phyloP scores from a whole-genome alignment of 176 grass and related monocot species.

The Eleusine coracana region DNA sequence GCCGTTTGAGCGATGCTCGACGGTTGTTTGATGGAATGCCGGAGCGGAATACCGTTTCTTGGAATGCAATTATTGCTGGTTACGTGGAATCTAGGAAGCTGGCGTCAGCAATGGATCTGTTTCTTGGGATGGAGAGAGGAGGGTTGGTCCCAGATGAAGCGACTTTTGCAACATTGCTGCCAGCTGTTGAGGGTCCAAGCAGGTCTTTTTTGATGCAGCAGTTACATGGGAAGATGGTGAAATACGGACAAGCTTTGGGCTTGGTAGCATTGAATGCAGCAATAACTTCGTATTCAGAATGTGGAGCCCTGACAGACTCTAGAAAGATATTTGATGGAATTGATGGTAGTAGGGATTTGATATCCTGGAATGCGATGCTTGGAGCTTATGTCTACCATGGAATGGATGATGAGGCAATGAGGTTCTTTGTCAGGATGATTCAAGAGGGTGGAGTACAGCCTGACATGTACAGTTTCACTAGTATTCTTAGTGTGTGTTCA shows the following conservation, averaged over 20 bases:
- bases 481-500: constrained; percentile 52
- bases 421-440: constrained; percentile 56
- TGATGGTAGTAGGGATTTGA: constrained; percentile 47
- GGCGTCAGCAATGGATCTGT: background rate
- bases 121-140: constrained; percentile 50
- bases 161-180: constrained; percentile 54
- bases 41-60: constrained; percentile 51
- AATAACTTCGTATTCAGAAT: constrained; percentile 54
- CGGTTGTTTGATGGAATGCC: constrained; percentile 57
- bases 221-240: constrained; percentile 59
- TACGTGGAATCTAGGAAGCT: constrained; percentile 2
- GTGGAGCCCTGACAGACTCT: constrained; percentile 37
- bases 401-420: constrained; percentile 18
- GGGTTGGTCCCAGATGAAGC: constrained; percentile 51
- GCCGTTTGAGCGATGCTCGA: constrained; percentile 37
- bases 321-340: constrained; percentile 65
- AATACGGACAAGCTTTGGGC: constrained; percentile 37
- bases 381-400: constrained; percentile 51
- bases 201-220: constrained; percentile 42
- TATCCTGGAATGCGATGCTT: constrained; percentile 79
- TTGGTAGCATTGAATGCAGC: constrained; percentile 56
- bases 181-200: background rate
- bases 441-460: constrained; percentile 25
- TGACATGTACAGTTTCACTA: constrained; percentile 74
- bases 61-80: constrained; percentile 58